Conservation (phyloP, 768 basidiomycete genomes). For the Pholiota conissans region DNA sequence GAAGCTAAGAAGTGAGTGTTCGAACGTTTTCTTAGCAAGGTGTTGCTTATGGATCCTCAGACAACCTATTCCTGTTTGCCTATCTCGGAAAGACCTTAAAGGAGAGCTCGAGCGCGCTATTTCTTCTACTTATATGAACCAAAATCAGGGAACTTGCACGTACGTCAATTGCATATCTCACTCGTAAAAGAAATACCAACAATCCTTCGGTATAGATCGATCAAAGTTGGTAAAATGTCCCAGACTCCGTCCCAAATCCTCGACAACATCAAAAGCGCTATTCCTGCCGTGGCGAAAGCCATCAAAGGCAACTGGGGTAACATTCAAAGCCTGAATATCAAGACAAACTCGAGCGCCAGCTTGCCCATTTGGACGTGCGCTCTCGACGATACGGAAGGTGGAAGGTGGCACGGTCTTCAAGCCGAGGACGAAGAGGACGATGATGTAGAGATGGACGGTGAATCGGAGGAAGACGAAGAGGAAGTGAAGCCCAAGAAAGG, state of each 20-base stretch:
- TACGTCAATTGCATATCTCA: constrained; percentile 41
- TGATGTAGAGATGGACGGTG: constrained; percentile 17
- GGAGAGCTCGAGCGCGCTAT: constrained; percentile 90
- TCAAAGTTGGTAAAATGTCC: constrained; percentile 78
- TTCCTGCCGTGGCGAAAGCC: constrained; percentile 70
- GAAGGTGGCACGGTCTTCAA: constrained; percentile 57
- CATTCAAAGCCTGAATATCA: constrained; percentile 85
- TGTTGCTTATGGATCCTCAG: constrained; percentile 38
- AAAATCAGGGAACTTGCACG: constrained; percentile 92
- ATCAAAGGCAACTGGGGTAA: constrained; percentile 90
- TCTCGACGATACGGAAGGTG: constrained; percentile 59
- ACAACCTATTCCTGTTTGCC: constrained; percentile 93
- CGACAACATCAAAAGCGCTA: constrained; percentile 73
- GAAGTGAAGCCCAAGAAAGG: constrained; percentile 15
- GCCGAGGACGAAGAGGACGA: constrained; percentile 27
- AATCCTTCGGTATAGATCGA: constrained; percentile 50
- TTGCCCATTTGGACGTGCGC: constrained; percentile 91
- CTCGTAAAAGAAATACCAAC: background rate
- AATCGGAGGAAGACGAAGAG: constrained; percentile 27
- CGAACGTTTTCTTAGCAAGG: background rate
- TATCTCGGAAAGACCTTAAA: constrained; percentile 89
- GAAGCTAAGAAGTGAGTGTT: constrained; percentile 87
- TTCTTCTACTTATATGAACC: constrained; percentile 93
- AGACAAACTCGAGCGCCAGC: constrained; percentile 80
- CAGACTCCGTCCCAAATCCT: constrained; percentile 75